phyloP scores from a whole-genome alignment of 2,329 filamentous ascomycete species.

The Xylaria sp. region DNA sequence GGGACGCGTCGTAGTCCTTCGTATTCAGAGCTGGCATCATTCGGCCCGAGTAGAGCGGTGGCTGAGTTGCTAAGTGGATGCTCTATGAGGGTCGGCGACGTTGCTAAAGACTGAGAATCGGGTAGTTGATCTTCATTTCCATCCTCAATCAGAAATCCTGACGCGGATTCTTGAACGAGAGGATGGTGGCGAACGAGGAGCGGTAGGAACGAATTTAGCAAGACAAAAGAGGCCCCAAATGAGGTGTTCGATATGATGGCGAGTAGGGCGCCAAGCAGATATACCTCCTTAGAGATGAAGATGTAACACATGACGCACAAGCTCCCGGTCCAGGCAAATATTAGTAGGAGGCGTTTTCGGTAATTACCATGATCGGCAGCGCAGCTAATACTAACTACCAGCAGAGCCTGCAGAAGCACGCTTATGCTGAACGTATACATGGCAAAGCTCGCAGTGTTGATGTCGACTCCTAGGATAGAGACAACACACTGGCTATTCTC shows the following conservation, averaged over 20 bases:
- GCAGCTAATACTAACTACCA: slow-evolving; percentile 96
- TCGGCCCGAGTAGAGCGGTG: slow-evolving; percentile 58
- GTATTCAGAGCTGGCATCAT: slow-evolving; percentile 46
- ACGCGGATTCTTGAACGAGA: slow-evolving; percentile 51
- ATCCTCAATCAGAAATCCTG: slow-evolving; percentile 45
- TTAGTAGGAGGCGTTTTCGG: slow-evolving; percentile 86
- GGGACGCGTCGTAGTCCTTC: slow-evolving; percentile 53
- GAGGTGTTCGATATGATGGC: slow-evolving; percentile 94
- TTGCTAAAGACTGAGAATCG: slow-evolving; percentile 53
- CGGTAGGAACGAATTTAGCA: slow-evolving; percentile 94
- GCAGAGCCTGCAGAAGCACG: slow-evolving; percentile 85
- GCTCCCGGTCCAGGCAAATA: slow-evolving; percentile 86
- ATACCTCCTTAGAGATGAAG: slow-evolving; percentile 77
- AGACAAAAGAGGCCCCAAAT: slow-evolving; percentile 93
- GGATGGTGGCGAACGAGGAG: slow-evolving; percentile 90
- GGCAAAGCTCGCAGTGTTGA: slow-evolving; percentile 96
- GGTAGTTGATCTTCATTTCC: slow-evolving; percentile 49
- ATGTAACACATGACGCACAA: slow-evolving; percentile 90
- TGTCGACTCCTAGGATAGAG: slow-evolving; percentile 80
- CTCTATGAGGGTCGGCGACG: slow-evolving; percentile 49
- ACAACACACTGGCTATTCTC: slow-evolving; percentile 81
- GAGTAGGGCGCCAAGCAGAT: slow-evolving; percentile 82
- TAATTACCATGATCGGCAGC: slow-evolving; percentile 94
- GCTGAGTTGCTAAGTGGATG: slow-evolving; percentile 56
- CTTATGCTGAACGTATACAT: slow-evolving; percentile 98